Conservation (phyloP, 2,329 filamentous ascomycete species). For the Aureobasidium subglaciale region DNA sequence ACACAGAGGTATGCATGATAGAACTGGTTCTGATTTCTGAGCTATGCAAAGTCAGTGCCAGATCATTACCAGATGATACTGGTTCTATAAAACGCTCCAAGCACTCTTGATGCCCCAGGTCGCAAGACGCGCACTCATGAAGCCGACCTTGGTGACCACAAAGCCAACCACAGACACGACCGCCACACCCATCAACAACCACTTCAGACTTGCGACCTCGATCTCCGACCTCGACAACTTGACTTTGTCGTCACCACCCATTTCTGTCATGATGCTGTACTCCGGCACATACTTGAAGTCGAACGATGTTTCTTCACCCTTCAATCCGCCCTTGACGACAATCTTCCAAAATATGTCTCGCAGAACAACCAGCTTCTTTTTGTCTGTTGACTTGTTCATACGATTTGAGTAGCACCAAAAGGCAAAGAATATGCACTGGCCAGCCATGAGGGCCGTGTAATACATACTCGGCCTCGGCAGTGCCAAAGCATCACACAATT, state of each 20-base stretch:
- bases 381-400: constrained; percentile 42
- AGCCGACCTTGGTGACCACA: constrained; percentile 16
- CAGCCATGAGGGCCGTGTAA: constrained; percentile 53
- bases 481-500: constrained; percentile 53
- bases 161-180: constrained; percentile 24
- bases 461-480: constrained; percentile 51
- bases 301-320: constrained; percentile 54
- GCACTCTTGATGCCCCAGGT: not conserved
- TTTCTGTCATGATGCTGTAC: constrained; percentile 43
- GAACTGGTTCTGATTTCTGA: too few species aligned
- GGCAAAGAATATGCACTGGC: constrained; percentile 62
- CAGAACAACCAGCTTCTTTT: constrained; percentile 45
- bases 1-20: too few species aligned
- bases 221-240: constrained; percentile 32
- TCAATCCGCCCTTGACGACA: constrained; percentile 59
- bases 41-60: too few species aligned
- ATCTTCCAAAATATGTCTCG: constrained; percentile 51
- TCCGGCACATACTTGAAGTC: constrained; percentile 65
- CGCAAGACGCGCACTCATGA: not conserved
- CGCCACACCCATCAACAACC: constrained; percentile 36
- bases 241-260: constrained; percentile 37
- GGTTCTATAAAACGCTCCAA: not conserved
- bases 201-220: constrained; percentile 43
- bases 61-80: too few species aligned
- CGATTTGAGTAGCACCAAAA: constrained; percentile 47